Base-by-base conservation (phyloP, 257 asterid genomes). In the Solanum chmielewskii region DNA sequence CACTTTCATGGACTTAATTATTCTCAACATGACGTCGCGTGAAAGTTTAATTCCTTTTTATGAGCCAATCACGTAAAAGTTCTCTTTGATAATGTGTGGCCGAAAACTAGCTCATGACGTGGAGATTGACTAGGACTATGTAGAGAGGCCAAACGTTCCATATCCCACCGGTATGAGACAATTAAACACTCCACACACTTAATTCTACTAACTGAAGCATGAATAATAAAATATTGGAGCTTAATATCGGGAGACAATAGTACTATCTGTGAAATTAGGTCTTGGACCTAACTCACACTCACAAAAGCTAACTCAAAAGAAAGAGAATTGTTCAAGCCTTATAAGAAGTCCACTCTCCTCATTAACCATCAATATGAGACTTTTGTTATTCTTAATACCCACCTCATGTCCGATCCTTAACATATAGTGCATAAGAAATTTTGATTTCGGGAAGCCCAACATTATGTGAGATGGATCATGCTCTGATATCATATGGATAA, bases 371-470 rank as follows among this genome's bases (percentile, higher is more conserved):
- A 37, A 37, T 6, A 0, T 37, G 2, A 37, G 7, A 37, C 39
- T 37, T 37, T 37, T 5, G 6, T 37, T 7, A 37, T 37, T 37
- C 39, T 37, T 5, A 37, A 37, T 7, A 5, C 39, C 39, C 39
- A 37, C 1, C 39, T 37, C 7, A 37, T 37, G 39, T 0, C 39
- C 7, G 7, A 5, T 37, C 7, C 39, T 37, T 37, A 37, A 37
- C 0, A 37, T 37, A 0, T 6, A 1, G 7, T 0, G 39, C 39
- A 5, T 37, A 37, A 0, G 7, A 37, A 37, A 5, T 37, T 37
- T 37, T 37, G 1, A 1, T 37, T 37, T 37, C 6, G 7, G 39
- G 7, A 37, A 37, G 39, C 39, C 39, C 39, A 37, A 37, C 39
- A 37, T 37, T 37, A 37, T 0, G 7, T 37, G 39, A 37, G 39